Conservation (phyloP, 495 filamentous ascomycete species). For the Hypoxylon fuscum region DNA sequence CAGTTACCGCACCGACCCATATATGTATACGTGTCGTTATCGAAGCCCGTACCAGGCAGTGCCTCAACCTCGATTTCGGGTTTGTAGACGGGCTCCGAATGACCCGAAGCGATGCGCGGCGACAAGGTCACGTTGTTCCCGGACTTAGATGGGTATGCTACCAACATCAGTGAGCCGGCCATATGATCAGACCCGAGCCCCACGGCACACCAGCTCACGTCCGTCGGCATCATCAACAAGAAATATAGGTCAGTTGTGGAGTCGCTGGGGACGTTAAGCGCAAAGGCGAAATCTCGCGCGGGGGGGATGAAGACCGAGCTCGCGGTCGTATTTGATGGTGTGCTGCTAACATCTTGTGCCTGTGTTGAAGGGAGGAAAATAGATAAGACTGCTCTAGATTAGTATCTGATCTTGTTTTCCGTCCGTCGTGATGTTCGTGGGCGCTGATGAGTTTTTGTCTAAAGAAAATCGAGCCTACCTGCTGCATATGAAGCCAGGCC, state of each 20-base stretch:
- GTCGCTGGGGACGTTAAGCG: slow-evolving; percentile 53
- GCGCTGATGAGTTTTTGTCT: no score
- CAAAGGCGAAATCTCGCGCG: slow-evolving; percentile 54
- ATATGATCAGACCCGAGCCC: slow-evolving; percentile 62
- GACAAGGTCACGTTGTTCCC: slow-evolving; percentile 61
- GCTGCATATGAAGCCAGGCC: slow-evolving; percentile 27
- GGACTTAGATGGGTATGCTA: slow-evolving; percentile 56
- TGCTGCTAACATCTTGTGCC: slow-evolving; percentile 24
- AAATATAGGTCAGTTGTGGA: slow-evolving; percentile 57
- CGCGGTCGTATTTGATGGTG: slow-evolving; percentile 23
- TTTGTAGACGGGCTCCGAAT: slow-evolving; percentile 59
- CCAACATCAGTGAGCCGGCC: slow-evolving; percentile 60
- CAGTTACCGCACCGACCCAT: slow-evolving; percentile 62
- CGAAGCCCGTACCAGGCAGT: slow-evolving; percentile 52
- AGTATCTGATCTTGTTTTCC: background rate
- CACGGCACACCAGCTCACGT: slow-evolving; percentile 57
- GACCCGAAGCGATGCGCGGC: slow-evolving; percentile 53
- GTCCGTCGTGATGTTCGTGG: background rate
- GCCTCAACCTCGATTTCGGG: slow-evolving; percentile 50
- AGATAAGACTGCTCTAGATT: slow-evolving; percentile 18
- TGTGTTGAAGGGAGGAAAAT: slow-evolving; percentile 21
- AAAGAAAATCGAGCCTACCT: slow-evolving; percentile 6
- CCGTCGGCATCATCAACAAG: slow-evolving; percentile 54
- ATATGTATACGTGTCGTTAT: slow-evolving; percentile 54
- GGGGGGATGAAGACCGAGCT: slow-evolving; percentile 49